These are phyloP conservation scores for Trypanosoma platydactyli DNA, from an alignment of 208 protist species.

Conservation along the genomic window DNA sequence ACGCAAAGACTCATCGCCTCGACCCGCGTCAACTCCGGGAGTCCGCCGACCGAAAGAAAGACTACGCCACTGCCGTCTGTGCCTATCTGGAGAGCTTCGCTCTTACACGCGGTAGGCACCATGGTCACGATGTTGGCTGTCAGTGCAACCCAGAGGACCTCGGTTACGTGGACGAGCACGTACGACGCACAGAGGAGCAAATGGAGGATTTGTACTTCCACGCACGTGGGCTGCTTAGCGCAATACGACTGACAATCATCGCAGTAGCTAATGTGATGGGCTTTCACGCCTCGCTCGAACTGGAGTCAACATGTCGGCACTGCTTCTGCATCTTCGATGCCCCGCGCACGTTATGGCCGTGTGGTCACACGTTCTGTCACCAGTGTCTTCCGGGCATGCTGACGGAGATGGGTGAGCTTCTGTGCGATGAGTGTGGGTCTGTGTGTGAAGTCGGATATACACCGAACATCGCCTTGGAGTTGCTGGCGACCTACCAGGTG, in stretches of 20 bases:
- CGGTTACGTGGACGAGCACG: conserved; percentile 66
- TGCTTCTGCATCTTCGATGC: conserved; percentile 86
- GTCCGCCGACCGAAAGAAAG: neutral
- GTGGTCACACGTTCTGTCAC: conserved; percentile 88
- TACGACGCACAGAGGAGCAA: conserved; percentile 52
- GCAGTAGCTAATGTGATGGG: conserved; percentile 78
- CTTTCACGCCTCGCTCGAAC: conserved; percentile 82
- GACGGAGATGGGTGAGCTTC: conserved; percentile 70
- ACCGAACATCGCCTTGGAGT: conserved; percentile 74
- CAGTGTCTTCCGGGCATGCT: conserved; percentile 76
- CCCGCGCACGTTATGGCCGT: conserved; percentile 85
- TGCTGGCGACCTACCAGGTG: conserved; percentile 78
- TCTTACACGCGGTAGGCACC: conserved; percentile 26
- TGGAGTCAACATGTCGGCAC: conserved; percentile 87
- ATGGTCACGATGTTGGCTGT: conserved; percentile 45
- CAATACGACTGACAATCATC: conserved; percentile 61
- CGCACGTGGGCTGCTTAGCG: conserved; percentile 53
- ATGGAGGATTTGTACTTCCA: conserved; percentile 75
- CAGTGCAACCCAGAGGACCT: conserved; percentile 76
- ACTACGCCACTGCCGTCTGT: conserved; percentile 32
- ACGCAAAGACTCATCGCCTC: conserved; percentile 44
- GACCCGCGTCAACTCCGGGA: conserved; percentile 31
- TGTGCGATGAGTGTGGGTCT: conserved; percentile 85
- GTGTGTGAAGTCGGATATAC: conserved; percentile 83
- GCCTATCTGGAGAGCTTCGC: conserved; percentile 68